phyloP scores from a whole-genome alignment of 2,329 filamentous ascomycete species.

The Tolypocladium pustulatum region DNA sequence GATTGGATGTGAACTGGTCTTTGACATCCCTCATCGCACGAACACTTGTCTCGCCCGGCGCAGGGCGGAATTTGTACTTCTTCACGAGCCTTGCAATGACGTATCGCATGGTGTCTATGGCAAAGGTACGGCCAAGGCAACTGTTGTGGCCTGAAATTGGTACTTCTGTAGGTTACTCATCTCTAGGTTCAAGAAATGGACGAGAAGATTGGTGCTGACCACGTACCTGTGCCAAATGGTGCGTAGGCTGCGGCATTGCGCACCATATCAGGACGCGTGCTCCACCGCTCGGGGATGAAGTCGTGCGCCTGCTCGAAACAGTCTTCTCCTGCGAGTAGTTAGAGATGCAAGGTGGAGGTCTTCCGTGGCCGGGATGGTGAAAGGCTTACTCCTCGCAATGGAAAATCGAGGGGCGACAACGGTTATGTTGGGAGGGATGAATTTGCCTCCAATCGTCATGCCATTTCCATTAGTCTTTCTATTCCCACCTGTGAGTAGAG shows the following conservation, averaged over 20 bases:
- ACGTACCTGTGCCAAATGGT: constrained; percentile 21
- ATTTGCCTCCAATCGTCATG: constrained; percentile 6
- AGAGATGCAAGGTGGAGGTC: background rate
- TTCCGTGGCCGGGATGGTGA: background rate
- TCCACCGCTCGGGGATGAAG: constrained; percentile 29
- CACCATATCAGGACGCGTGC: constrained; percentile 18
- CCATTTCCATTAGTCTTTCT: constrained; percentile 10
- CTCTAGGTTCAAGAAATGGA: background rate
- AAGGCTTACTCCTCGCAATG: constrained; percentile 22
- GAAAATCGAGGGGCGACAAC: constrained; percentile 10
- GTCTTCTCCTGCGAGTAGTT: constrained; percentile 9
- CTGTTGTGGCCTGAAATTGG: background rate
- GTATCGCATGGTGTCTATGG: background rate
- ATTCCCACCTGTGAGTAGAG: constrained; percentile 7
- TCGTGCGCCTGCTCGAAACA: constrained; percentile 15
- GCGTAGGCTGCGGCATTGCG: constrained; percentile 17
- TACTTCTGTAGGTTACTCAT: background rate
- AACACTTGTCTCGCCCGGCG: background rate
- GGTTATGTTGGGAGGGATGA: constrained; percentile 9
- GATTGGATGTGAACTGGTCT: background rate
- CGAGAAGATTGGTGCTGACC: too few species aligned
- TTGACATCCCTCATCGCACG: background rate
- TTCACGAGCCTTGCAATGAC: background rate
- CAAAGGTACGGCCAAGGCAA: background rate
- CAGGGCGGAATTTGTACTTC: background rate